Evolutionary conservation across 345 rosid species (phyloP), one percentile per base, ranked within the genome.

Genomic region (Hirschfeldia incana): DNA sequence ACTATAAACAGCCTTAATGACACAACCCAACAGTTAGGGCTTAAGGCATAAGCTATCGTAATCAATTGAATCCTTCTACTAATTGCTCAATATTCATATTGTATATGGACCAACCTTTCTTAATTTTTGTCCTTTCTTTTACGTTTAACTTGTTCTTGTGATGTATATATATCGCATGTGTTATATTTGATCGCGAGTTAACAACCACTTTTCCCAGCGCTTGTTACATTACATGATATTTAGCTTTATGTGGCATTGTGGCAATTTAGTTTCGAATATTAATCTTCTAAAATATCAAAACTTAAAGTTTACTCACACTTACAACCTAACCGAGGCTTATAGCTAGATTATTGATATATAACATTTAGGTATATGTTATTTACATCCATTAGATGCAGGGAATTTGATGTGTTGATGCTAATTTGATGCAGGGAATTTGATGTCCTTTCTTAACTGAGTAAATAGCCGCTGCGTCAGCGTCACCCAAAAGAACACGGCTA

Each of bases 121-220:
- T 57, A 65, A 70, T 58, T 65, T 59, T 67, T 67, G 69, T 73
- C 82, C 70, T 61, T 66, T 42, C 62, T 28, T 71, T 57, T 17
- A 57, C 73, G 32, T 73, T 73, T 73, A 68, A 46, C 70, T 12
- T 67, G 69, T 6, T 42, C 64, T 28, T 51, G 16, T 78, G 59
- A 37, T 57, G 49, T 71, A 27, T 3, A 10, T 27, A 27, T 72
- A n/a, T 78, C 21, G 42, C 69, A 51, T 71, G 30, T 78, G 53
- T 78, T 59, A 21, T 59, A 67, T 42, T 57, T 78, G 77, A 78
- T 78, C 53, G 81, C 49, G 76, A 78, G 67, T 67, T 65, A 73
- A 73, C 78, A 79, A 79, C 82, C 78, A 79, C 82, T 79, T 79
- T 79, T 79, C 70, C 28, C 74, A 53, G 78, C 82, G 51, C 28